These are phyloP conservation scores for Penicillium sp. DNA, from an alignment of 2,329 filamentous ascomycete species.

Conservation along the genomic window DNA sequence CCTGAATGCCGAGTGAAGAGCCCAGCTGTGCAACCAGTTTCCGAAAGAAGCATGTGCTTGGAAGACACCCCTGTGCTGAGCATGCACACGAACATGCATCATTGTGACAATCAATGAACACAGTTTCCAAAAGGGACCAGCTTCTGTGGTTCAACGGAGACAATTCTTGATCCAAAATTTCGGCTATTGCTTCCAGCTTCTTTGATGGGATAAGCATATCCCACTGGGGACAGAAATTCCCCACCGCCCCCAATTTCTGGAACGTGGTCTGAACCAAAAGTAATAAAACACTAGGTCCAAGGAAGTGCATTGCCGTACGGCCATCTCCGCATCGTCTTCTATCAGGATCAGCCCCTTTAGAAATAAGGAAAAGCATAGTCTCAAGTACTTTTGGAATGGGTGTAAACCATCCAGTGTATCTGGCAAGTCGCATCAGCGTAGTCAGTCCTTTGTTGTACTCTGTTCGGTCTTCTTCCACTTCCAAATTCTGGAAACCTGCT, in stretches of 20 bases:
- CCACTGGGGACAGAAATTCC: neutral
- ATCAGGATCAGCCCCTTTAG: neutral
- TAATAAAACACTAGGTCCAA: neutral
- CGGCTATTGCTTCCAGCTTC: neutral
- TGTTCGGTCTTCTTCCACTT: neutral
- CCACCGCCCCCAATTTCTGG: no score
- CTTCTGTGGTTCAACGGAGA: neutral
- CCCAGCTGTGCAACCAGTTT: neutral
- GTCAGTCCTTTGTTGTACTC: neutral
- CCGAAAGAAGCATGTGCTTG: neutral
- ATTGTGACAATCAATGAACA: neutral
- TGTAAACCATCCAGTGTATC: neutral
- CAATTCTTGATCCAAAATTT: neutral
- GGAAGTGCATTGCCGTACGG: conserved; percentile 1
- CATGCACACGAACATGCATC: neutral
- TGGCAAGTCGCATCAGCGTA: neutral
- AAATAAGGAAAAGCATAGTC: neutral
- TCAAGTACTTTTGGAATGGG: neutral
- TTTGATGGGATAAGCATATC: neutral
- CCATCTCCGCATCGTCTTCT: neutral
- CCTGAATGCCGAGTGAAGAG: neutral
- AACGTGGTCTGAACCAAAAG: neutral
- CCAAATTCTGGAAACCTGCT: neutral
- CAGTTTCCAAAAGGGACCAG: neutral
- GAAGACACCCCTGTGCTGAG: neutral